Conservation (phyloP, 2,329 filamentous ascomycete genomes). For the Myotisia sp. region DNA sequence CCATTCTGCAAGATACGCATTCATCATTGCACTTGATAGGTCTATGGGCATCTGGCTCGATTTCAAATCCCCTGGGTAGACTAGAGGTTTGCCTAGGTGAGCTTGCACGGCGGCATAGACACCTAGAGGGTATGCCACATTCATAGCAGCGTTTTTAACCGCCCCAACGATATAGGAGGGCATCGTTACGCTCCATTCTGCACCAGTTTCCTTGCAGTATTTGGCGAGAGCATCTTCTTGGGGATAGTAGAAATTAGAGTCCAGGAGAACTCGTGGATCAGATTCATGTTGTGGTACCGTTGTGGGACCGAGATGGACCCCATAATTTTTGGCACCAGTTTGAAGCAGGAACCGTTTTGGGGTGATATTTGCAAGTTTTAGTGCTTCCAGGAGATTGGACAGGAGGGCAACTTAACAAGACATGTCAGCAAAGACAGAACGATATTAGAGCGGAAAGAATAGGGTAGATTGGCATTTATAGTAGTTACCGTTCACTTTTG, state of each 20-base stretch:
- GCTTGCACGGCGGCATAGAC: constrained; percentile 16
- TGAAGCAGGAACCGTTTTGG: constrained; percentile 38
- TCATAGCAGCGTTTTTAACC: constrained; percentile 17
- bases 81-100: constrained; percentile 12
- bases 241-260: constrained; percentile 19
- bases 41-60: constrained; percentile 14
- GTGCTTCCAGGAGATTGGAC: constrained; percentile 34
- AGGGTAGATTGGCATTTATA: too few species aligned
- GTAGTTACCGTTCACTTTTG: constrained; percentile 30
- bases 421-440: too few species aligned
- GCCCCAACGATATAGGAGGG: constrained; percentile 17
- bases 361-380: constrained; percentile 29
- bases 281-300: constrained; percentile 16
- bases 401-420: constrained; percentile 22
- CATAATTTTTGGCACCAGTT: constrained; percentile 17
- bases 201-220: constrained; percentile 14
- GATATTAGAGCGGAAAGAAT: too few species aligned
- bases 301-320: constrained; percentile 15
- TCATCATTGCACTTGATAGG: constrained; percentile 15
- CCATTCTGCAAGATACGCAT: constrained; percentile 18
- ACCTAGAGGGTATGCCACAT: constrained; percentile 14
- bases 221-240: constrained; percentile 16
- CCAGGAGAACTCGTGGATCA: constrained; percentile 15
- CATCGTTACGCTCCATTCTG: constrained; percentile 16
- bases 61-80: constrained; percentile 14